Evolutionary conservation across 1,139 yeast genomes (phyloP), one percentile per base, ranked within the genome.

Genomic region (Diutina ranongensis): DNA sequence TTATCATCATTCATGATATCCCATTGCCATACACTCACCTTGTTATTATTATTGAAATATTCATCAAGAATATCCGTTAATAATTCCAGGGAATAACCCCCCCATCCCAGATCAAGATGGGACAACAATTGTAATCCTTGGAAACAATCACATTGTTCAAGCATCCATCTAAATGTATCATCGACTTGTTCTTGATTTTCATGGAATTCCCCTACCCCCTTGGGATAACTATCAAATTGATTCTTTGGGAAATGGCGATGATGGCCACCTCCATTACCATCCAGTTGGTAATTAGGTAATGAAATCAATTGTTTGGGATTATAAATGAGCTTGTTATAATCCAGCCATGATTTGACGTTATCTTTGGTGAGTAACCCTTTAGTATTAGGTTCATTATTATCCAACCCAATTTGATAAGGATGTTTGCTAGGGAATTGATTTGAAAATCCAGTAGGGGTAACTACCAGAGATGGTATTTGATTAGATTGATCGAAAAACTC

Each of bases 141-240:
- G 20, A 38, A 38, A 12, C 20, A 15, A 20, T 38, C 42, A 38
- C 42, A 38, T n/a, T n/a, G 31, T 27, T 38, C 42, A 25, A 38
- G 42, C 32, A 25, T 38, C 13, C 12, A n/a, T 2, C 42, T 20
- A 15, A 38, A 38, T 2, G 20, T 7, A 2, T 22, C 42, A n/a
- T 21, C 32, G 3, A 25, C 32, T 2, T 27, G 13, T 4, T 12
- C 18, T 15, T 38, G 20, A 27, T 38, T n/a, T 21, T 25, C 32
- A 12, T 31, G 8, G 13, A 12, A 31, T 31, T 31, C 34, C 18
- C 25, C 42, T 4, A 25, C 32, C 12, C 42, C 42, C 7, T 38
- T 22, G 28, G 22, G 20, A 20, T 38, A 38, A n/a, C 12, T n/a
- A n/a, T 25, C 33, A 10, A 38, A 38, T 18, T 25, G 42, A 10